A percentile compares a stretch with the other conserved stretches of the same genome.
These are phyloP conservation scores for Spatholobus suberectus DNA, from an alignment of 306 rosid species.

Conservation along the genomic window DNA sequence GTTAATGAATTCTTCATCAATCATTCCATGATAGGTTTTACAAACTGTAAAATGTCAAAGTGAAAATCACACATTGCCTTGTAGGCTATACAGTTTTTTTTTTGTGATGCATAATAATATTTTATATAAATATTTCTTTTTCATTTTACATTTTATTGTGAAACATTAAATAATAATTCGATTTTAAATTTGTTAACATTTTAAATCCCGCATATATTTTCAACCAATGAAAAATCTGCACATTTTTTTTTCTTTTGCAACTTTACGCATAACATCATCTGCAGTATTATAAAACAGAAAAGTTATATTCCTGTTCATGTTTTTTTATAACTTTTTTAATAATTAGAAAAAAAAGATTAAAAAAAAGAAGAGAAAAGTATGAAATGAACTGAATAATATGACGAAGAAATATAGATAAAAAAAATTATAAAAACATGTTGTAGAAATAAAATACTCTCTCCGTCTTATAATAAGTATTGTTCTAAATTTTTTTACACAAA, in stretches of 20 bases:
- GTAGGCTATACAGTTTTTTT: background rate
- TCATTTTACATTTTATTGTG: background rate
- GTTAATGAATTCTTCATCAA: background rate
- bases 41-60: background rate
- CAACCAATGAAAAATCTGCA: background rate
- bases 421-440: background rate
- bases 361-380: too few species aligned
- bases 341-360: too few species aligned
- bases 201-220: background rate
- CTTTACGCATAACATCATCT: background rate
- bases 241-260: background rate
- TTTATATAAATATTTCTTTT: background rate
- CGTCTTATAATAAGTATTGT: too few species aligned
- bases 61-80: background rate
- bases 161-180: background rate
- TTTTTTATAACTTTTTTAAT: too few species aligned
- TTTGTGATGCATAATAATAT: background rate
- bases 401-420: background rate
- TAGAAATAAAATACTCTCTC: background rate
- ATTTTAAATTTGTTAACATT: too few species aligned
- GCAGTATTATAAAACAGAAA: background rate
- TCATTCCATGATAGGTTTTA: background rate
- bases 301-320: background rate
- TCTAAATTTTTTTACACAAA: too few species aligned
- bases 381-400: too few species aligned